Evolutionary conservation across 805 yeast species (phyloP), one percentile per base, ranked within the genome.

Genomic region (Jamesozyma lodderae): DNA sequence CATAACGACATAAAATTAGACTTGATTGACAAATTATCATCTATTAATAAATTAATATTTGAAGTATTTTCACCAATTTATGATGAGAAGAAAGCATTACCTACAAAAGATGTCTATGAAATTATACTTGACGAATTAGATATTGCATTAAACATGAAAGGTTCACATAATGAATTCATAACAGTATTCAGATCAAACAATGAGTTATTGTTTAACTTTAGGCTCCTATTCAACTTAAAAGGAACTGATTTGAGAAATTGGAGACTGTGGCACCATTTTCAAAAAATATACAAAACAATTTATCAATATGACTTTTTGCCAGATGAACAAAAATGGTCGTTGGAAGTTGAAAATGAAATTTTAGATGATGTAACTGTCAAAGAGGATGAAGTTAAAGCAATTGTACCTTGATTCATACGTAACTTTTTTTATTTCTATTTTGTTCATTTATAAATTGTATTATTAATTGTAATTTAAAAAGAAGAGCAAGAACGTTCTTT

Each of bases 1-100:
- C 63, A 59, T 44, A 36, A 42, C 11, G 63, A 59, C 22, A 32
- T 41, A 22, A 49, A 48, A 36, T 33, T 51, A 14, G 61, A 59
- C 34, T 34, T 59, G 16, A 31, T 30, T 11, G 61, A 56, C 32
- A 53, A 47, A 35, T 27, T 59, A 23, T 14, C 41, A 11, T 48
- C 51, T 7, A 46, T 55, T 2, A 57, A 57, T 42, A 48, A 41
- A 25, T 29, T 52, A 17, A 19, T 59, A 9, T 30, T 44, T 3
- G 55, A 46, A 9, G 22, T 45, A 11, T 41, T 48, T 9, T 5
- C 33, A 6, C 33, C 40, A 10, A 18, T 34, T 7, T 32, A 44
- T 8, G 21, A 37, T 17, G 14, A 34, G 1, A 27, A 36, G 2
- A 17, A 32, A 1, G 29, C 39, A 16, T 36, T 41, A 4, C 11